These are phyloP conservation scores for Aspergillus sp. DNA, from an alignment of 2,329 filamentous ascomycete species.

Conservation along the genomic window DNA sequence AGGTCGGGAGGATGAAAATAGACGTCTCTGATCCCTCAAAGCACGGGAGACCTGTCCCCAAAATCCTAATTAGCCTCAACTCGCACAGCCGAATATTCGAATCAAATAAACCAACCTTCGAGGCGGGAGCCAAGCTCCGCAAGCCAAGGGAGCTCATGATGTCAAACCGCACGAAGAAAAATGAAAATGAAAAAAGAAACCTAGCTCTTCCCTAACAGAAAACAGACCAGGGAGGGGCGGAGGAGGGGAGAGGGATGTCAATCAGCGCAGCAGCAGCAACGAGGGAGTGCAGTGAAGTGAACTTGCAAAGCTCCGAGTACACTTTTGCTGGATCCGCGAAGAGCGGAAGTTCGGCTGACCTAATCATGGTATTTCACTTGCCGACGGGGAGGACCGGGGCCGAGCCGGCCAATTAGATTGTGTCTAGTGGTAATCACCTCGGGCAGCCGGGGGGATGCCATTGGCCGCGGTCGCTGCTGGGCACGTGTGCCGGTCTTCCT, in stretches of 20 bases:
- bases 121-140: slow-evolving; percentile 51
- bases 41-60: slow-evolving; percentile 61
- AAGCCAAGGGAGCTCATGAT: slow-evolving; percentile 52
- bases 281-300: slow-evolving; percentile 18
- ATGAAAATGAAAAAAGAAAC: slow-evolving; percentile 20
- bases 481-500: slow-evolving; percentile 31
- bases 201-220: slow-evolving; percentile 24
- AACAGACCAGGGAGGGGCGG: slow-evolving; percentile 20
- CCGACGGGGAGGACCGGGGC: slow-evolving; percentile 32
- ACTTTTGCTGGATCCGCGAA: slow-evolving; percentile 26
- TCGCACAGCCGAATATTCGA: slow-evolving; percentile 12
- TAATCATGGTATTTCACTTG: slow-evolving; percentile 35
- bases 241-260: slow-evolving; percentile 19
- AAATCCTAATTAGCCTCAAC: slow-evolving; percentile 18
- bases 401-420: slow-evolving; percentile 33
- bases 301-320: slow-evolving; percentile 19
- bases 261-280: slow-evolving; percentile 16
- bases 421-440: slow-evolving; percentile 38
- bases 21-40: slow-evolving; percentile 65
- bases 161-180: slow-evolving; percentile 19
- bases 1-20: slow-evolving; percentile 84
- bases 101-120: slow-evolving; percentile 43
- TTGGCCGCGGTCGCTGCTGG: slow-evolving; percentile 23
- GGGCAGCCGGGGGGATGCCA: slow-evolving; percentile 29
- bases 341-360: slow-evolving; percentile 31